Conservation (phyloP, 2,329 filamentous ascomycete genomes). For the Achaetomium macrosporum region DNA sequence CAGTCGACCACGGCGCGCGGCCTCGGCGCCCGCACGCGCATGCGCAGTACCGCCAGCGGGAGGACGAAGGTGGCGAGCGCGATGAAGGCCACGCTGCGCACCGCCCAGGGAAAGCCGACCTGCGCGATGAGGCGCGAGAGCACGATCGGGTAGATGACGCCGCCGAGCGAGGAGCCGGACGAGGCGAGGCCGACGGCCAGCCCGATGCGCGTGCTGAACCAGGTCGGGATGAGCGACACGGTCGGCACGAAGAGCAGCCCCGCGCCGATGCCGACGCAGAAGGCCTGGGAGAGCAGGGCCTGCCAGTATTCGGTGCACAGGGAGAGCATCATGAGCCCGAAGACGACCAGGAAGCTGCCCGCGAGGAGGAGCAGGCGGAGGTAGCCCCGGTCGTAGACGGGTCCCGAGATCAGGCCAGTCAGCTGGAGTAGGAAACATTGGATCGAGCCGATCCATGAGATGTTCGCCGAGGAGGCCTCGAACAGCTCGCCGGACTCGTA, state of each 20-base stretch:
- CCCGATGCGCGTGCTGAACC: slow-evolving; percentile 17
- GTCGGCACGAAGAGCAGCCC: slow-evolving; percentile 37
- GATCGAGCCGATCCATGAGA: slow-evolving; percentile 49
- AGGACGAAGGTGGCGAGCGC: slow-evolving; percentile 26
- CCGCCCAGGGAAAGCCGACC: slow-evolving; percentile 27
- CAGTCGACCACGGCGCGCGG: slow-evolving; percentile 34
- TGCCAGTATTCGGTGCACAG: slow-evolving; percentile 44
- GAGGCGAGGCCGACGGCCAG: slow-evolving; percentile 32
- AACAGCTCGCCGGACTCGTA: slow-evolving; percentile 38
- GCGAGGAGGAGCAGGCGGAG: slow-evolving; percentile 36
- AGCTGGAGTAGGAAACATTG: slow-evolving; percentile 48
- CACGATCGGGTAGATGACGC: slow-evolving; percentile 31
- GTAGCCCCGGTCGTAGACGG: slow-evolving; percentile 46
- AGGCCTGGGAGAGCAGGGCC: slow-evolving; percentile 39
- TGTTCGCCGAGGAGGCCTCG: slow-evolving; percentile 33
- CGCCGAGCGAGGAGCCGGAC: slow-evolving; percentile 30
- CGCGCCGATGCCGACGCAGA: slow-evolving; percentile 40
- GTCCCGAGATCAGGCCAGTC: slow-evolving; percentile 44
- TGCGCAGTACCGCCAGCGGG: slow-evolving; percentile 17
- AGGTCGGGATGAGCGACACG: neutral
- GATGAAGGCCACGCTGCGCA: slow-evolving; percentile 26
- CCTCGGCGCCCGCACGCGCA: slow-evolving; percentile 33
- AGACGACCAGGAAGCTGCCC: slow-evolving; percentile 36
- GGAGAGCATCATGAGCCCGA: slow-evolving; percentile 37
- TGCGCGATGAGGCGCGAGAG: slow-evolving; percentile 21